These are phyloP conservation scores for Saturnispora sanitii DNA, from an alignment of 805 yeast genomes.

Conservation along the genomic window DNA sequence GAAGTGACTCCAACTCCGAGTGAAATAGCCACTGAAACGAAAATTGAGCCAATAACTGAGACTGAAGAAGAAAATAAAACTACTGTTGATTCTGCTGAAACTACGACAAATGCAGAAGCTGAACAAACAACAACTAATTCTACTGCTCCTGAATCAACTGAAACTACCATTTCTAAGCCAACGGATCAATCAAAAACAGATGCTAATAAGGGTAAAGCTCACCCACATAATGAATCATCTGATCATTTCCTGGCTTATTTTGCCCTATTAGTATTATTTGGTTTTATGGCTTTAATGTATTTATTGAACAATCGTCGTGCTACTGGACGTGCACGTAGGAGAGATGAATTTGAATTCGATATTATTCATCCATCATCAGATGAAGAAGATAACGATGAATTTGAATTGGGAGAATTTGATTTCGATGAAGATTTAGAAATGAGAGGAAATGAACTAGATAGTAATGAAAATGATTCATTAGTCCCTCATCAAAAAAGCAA, in stretches of 20 bases:
- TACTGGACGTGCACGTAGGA: conserved; percentile 35
- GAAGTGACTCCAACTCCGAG: neutral
- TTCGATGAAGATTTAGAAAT: conserved; percentile 10
- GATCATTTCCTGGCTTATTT: conserved; percentile 27
- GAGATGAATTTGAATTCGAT: conserved; percentile 71
- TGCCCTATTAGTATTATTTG: conserved; percentile 47
- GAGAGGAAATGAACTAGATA: conserved; percentile 5
- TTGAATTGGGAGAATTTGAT: conserved; percentile 7
- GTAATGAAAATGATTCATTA: neutral
- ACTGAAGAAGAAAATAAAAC: neutral
- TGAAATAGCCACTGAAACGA: neutral
- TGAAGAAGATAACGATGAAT: conserved; percentile 12
- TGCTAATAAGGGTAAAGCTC: too few species aligned
- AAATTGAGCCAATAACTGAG: neutral
- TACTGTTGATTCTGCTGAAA: conserved; percentile 3
- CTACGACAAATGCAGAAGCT: neutral
- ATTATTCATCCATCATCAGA: conserved; percentile 47
- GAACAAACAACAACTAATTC: conserved; percentile 4
- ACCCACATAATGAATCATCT: conserved; percentile 1
- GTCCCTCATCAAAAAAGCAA: neutral
- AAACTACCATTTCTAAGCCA: neutral
- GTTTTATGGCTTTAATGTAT: conserved; percentile 38
- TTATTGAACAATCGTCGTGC: conserved; percentile 33
- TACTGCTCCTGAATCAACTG: neutral
- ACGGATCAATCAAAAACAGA: conserved; percentile 7